Conservation (phyloP, 1,139 yeast genomes). For the Protomyces gravidus region DNA sequence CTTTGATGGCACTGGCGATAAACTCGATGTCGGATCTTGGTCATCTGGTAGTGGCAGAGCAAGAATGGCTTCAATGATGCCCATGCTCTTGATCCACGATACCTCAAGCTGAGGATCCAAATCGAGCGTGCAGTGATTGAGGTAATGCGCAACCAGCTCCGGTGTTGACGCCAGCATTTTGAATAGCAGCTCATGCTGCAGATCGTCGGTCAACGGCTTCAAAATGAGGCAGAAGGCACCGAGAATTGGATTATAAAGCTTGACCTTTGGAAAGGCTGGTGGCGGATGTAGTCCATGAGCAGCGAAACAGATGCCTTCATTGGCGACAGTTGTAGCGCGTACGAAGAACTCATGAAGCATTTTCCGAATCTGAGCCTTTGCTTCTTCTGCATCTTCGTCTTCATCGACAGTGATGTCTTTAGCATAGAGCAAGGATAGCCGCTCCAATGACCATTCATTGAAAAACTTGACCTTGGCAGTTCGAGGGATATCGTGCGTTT, state of each 20-base stretch:
- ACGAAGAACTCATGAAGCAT: constrained; percentile 50
- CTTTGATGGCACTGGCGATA: constrained; percentile 37
- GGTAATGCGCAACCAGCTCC: constrained; percentile 72
- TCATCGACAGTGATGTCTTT: constrained; percentile 27
- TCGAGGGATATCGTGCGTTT: constrained; percentile 60
- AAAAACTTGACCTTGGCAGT: constrained; percentile 69
- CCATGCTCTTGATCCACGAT: constrained; percentile 75
- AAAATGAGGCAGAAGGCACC: constrained; percentile 59
- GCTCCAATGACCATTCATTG: constrained; percentile 69
- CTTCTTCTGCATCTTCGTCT: constrained; percentile 36
- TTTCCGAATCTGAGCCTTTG: neutral
- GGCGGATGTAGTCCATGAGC: constrained; percentile 55
- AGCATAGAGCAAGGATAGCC: constrained; percentile 41
- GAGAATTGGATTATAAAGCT: constrained; percentile 59
- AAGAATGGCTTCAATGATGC: constrained; percentile 57
- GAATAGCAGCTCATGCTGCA: constrained; percentile 56
- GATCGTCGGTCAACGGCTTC: constrained; percentile 75
- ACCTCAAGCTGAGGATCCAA: constrained; percentile 67
- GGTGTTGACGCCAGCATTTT: constrained; percentile 54
- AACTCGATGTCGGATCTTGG: constrained; percentile 27
- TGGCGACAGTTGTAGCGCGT: constrained; percentile 50
- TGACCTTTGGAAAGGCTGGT: constrained; percentile 31
- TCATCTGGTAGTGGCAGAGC: constrained; percentile 52
- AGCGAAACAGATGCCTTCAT: constrained; percentile 59
- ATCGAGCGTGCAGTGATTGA: constrained; percentile 46